phyloP scores from a whole-genome alignment of 2,329 filamentous ascomycete genomes.

The Neofusicoccum laricinum region DNA sequence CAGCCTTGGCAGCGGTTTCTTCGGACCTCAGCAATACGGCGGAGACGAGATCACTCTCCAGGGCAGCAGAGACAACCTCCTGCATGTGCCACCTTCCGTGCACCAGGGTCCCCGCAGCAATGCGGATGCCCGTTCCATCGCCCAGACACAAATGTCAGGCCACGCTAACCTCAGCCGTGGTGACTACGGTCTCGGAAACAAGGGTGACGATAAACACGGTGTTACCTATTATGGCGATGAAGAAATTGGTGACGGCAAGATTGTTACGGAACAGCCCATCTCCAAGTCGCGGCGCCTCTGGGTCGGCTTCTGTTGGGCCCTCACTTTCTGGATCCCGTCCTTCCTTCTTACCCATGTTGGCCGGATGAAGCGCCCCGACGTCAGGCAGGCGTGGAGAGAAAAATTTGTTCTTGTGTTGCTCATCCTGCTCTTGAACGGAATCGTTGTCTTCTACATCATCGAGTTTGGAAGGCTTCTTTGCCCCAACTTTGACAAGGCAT shows the following conservation, averaged over 20 bases:
- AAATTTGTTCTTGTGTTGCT: conserved; percentile 80
- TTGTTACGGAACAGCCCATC: conserved; percentile 68
- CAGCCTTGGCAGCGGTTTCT: conserved; percentile 62
- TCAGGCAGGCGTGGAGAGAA: conserved; percentile 95
- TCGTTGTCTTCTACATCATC: conserved; percentile 90
- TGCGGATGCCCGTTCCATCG: conserved; percentile 39
- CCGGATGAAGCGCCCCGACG: conserved; percentile 95
- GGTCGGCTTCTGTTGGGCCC: conserved; percentile 77
- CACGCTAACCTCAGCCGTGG: conserved; percentile 52
- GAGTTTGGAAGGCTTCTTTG: conserved; percentile 81
- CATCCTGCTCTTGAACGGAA: conserved; percentile 76
- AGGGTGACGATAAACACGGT: conserved; percentile 66
- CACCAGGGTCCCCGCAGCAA: conserved; percentile 46
- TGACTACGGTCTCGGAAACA: conserved; percentile 84
- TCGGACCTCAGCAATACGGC: conserved; percentile 52
- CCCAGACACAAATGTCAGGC: conserved; percentile 63
- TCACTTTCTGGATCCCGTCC: conserved; percentile 95
- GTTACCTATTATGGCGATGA: conserved; percentile 69
- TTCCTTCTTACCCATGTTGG: conserved; percentile 75
- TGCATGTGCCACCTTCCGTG: conserved; percentile 49
- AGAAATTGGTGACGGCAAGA: conserved; percentile 73
- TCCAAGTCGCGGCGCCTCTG: conserved; percentile 67
- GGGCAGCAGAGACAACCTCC: conserved; percentile 69
- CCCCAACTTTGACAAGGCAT: conserved; percentile 88
- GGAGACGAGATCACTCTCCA: conserved; percentile 59